Conservation (phyloP, 129 eudicot species). For the Artemisia annua region DNA sequence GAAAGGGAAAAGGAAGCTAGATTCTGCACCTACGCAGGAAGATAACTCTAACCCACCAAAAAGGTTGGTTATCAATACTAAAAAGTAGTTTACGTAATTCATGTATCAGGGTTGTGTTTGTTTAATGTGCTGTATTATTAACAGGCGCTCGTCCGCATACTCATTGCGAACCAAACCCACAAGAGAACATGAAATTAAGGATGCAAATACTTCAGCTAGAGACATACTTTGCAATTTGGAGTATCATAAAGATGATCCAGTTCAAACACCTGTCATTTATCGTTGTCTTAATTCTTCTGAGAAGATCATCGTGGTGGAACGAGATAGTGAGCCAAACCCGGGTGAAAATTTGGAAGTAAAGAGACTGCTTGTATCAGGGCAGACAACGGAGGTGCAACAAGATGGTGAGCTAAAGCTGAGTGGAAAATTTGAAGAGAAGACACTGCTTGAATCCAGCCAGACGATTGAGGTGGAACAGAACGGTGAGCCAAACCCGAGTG, state of each 20-base stretch:
- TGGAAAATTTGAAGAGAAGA: too few species aligned
- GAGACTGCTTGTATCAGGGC: neutral
- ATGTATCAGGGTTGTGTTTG: slow-evolving; percentile 5
- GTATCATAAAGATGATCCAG: neutral
- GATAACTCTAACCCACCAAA: slow-evolving; percentile 4
- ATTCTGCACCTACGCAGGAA: slow-evolving; percentile 22
- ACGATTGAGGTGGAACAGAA: neutral
- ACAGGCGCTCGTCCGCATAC: slow-evolving; percentile 26
- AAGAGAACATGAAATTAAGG: neutral
- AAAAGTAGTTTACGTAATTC: neutral
- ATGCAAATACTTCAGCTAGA: neutral
- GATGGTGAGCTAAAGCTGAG: too few species aligned
- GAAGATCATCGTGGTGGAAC: neutral
- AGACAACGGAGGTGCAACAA: too few species aligned
- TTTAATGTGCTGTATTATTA: slow-evolving; percentile 14
- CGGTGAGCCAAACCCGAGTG: too few species aligned
- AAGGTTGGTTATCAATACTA: slow-evolving; percentile 14
- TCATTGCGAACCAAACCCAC: slow-evolving; percentile 20
- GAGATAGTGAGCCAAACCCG: neutral
- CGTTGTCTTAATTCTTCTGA: neutral
- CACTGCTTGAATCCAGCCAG: too few species aligned
- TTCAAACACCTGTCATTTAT: slow-evolving; percentile 9
- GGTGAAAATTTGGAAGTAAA: slow-evolving; percentile 12
- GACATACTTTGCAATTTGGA: neutral
- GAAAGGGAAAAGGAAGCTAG: slow-evolving; percentile 36